Base-by-base conservation (phyloP, 1,284 basidiomycete species). In the Apiotrichum sp. region DNA sequence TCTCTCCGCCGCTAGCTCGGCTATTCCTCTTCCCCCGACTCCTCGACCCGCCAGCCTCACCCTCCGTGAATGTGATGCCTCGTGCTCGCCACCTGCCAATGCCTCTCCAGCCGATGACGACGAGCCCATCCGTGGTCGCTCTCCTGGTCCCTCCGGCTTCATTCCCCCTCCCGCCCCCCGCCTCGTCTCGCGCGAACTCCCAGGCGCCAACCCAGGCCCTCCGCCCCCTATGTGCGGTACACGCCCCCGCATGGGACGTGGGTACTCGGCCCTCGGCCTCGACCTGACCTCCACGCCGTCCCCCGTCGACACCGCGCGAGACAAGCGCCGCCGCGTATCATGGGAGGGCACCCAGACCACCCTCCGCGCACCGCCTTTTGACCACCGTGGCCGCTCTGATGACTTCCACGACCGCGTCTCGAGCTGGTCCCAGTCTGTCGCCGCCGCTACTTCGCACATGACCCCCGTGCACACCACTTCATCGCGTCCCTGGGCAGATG, bases 191-290 rank as follows among this genome's bases (percentile, higher is more conserved):
- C 29, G 34, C n/a, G 47, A 50, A 48, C 39, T 42, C 16, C 32
- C 41, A 3, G 47, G 31, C 14, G 45, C 45, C 45, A 47, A 47
- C 33, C 13, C 33, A 32, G 45, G 45, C 33, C 45, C 45, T 1
- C 33, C 45, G 9, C 42, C 50, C 10, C 47, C 53, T 2, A 10
- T 50, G 1, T 46, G 46, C 6, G 56, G 59, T 36, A 58, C 56
- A 2, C 59, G 59, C 36, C 51, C 59, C 0, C 41, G 53, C 1
- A 16, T 53, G 4, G 36, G 33, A 6, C 50, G 39, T 10, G 47
- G 46, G 31, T 58, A 47, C 54, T 55, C 50, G 10, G 59, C 59
- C 0, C 56, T 61, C n/a, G 59, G 59, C 36, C 59, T 61, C 22
- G 47, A 57, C 35, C 14, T 35, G 16, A 16, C 45, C 36, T 38